Percentiles rank a stretch among this genome's conserved stretches.
Evolutionary conservation across 306 rosid species (phyloP).

Genomic region (Phaseolus lunatus): DNA sequence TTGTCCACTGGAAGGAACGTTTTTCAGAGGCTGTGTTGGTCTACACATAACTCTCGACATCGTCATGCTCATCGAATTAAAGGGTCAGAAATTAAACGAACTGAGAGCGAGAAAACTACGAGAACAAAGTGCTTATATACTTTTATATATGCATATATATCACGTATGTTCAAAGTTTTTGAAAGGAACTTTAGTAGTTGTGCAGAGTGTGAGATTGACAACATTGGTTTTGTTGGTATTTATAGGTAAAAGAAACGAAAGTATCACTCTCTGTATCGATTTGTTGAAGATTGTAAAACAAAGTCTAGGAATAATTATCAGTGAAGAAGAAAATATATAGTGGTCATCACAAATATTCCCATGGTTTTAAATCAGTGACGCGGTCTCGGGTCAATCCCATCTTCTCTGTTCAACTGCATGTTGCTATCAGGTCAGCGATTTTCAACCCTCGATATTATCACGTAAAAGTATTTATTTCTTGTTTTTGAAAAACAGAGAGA

Average conservation of each 20-base stretch:
- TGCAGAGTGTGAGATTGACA: neutral
- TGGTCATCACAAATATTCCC: slow-evolving; percentile 33
- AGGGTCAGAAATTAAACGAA: neutral
- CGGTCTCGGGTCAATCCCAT: neutral
- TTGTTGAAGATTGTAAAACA: slow-evolving; percentile 9
- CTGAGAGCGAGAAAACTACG: neutral
- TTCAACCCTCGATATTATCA: neutral
- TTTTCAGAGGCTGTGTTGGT: slow-evolving; percentile 44
- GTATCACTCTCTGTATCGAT: slow-evolving; percentile 26
- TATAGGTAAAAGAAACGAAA: slow-evolving; percentile 25
- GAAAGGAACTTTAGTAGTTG: neutral
- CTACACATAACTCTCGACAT: slow-evolving; percentile 53
- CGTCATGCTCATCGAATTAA: slow-evolving; percentile 33
- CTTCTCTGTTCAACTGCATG: neutral
- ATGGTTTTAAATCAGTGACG: neutral
- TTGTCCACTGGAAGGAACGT: slow-evolving; percentile 47
- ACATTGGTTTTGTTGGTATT: neutral
- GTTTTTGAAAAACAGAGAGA: neutral
- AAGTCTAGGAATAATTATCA: slow-evolving; percentile 26
- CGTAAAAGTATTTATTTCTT: neutral
- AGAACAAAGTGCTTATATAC: neutral
- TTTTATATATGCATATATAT: neutral
- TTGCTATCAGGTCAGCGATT: neutral
- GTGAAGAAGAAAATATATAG: neutral
- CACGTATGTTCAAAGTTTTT: neutral